Evolutionary conservation across 1,139 yeast species (phyloP), one percentile per base, ranked within the genome.

Genomic region (Sugiyamaella xylanicola): DNA sequence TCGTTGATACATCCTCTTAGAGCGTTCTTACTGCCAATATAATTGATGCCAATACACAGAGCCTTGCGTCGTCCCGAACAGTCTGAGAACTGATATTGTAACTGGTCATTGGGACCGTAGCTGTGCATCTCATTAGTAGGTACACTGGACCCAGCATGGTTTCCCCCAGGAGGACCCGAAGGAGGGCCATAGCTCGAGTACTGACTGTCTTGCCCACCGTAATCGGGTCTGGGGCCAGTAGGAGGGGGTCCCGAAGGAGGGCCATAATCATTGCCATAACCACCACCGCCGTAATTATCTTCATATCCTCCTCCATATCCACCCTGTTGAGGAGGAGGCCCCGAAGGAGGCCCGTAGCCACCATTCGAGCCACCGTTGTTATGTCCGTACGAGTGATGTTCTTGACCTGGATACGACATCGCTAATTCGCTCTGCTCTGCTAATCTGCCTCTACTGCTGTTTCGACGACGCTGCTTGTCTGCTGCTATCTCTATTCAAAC

Each of bases 1-100:
- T 75, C 78, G 67, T 92, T 92, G 70, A 92, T 87, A 72, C 97
- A 91, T 1, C 98, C 98, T 55, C 86, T 76, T 59, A 92, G 76
- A 61, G 80, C 84, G 69, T 84, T 86, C 50, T 73, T 74, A n/a
- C 86, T 72, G 9, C 96, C 95, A 64, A 84, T 77, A 72, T 92
- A 92, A 74, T 92, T 92, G 72, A 90, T 87, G 8, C 98, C 98
- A 54, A 92, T 79, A 56, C 91, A 72, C 57, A 92, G 72, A 0
- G 97, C 98, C 74, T 91, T 92, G 62, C 86, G 83, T 50, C 76
- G 75, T 17, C 96, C 96, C 1, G 81, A 72, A 76, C 93, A 87
- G 70, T 83, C 82, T 39, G 96, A 88, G 74, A 87, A 87, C 69
- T 84, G 86, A 70, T 74, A 86, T 50, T 75, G 74, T 66, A 64